These are phyloP conservation scores for Pinus tabuliformis DNA, from an alignment of 75 land plant genomes.

Conservation along the genomic window DNA sequence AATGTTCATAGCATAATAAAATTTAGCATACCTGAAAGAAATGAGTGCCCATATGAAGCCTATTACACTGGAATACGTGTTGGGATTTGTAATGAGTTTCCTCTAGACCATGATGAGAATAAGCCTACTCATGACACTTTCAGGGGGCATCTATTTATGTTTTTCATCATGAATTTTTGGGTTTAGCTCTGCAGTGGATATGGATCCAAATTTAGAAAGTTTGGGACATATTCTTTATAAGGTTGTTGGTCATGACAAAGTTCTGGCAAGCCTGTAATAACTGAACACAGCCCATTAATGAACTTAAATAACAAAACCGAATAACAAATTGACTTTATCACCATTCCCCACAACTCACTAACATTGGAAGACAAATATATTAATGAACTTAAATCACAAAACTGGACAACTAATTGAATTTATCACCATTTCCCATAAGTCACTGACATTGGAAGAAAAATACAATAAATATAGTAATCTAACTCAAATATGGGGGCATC, in stretches of 20 bases:
- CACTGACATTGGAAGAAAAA: too few species aligned
- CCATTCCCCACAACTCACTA: too few species aligned
- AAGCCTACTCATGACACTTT: conserved; percentile 88
- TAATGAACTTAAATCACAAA: too few species aligned
- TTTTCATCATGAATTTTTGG: conserved; percentile 48
- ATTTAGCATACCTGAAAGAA: conserved; percentile 61
- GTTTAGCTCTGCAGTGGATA: conserved; percentile 77
- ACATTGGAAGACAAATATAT: too few species aligned
- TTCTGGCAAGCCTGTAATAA: not conserved
- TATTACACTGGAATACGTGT: conserved; percentile 90
- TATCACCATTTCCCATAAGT: too few species aligned
- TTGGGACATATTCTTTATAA: conserved; percentile 55
- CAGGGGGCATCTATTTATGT: conserved; percentile 76
- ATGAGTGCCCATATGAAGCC: conserved; percentile 91
- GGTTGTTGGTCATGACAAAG: not conserved
- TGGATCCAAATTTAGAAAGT: conserved; percentile 64
- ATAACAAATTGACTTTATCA: too few species aligned
- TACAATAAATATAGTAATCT: too few species aligned
- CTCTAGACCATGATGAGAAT: conserved; percentile 96
- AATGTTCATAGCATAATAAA: not conserved
- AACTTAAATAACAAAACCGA: not conserved
- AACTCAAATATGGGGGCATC: too few species aligned
- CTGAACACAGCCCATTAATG: not conserved
- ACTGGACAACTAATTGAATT: too few species aligned
- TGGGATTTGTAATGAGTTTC: conserved; percentile 92